Conservation (phyloP, 306 rosid species). For the Quercus dentata region DNA sequence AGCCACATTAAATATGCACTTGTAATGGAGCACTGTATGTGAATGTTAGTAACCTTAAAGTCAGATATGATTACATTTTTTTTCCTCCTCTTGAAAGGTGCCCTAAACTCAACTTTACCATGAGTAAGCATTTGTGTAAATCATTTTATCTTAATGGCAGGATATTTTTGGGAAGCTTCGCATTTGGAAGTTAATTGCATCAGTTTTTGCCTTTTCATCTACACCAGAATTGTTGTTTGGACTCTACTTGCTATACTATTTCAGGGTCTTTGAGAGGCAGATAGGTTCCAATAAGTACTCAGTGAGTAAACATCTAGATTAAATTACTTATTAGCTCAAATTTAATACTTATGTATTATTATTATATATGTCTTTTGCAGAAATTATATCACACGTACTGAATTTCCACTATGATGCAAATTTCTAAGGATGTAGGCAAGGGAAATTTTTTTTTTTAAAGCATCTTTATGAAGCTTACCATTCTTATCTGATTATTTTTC, state of each 20-base stretch:
- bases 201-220: constrained; percentile 78
- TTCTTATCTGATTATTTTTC: neutral
- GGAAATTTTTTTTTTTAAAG: neutral
- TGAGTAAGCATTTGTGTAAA: too few species aligned
- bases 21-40: neutral
- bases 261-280: constrained; percentile 98
- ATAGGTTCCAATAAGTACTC: constrained; percentile 94
- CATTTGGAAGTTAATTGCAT: constrained; percentile 75
- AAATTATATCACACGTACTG: neutral
- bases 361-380: neutral
- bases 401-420: neutral
- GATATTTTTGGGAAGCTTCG: constrained; percentile 81
- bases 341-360: neutral
- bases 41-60: neutral
- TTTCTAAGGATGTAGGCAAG: neutral
- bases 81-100: neutral
- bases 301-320: constrained; percentile 37
- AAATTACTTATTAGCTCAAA: neutral
- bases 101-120: neutral
- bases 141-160: constrained; percentile 40
- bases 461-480: neutral
- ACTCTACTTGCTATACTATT: constrained; percentile 83
- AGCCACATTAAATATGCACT: neutral
- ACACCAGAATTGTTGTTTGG: constrained; percentile 97
- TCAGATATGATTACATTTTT: neutral